Percentiles rank a stretch among this genome's conserved stretches.
phyloP scores from a whole-genome alignment of 805 yeast species.

The Pichia kluyveri region DNA sequence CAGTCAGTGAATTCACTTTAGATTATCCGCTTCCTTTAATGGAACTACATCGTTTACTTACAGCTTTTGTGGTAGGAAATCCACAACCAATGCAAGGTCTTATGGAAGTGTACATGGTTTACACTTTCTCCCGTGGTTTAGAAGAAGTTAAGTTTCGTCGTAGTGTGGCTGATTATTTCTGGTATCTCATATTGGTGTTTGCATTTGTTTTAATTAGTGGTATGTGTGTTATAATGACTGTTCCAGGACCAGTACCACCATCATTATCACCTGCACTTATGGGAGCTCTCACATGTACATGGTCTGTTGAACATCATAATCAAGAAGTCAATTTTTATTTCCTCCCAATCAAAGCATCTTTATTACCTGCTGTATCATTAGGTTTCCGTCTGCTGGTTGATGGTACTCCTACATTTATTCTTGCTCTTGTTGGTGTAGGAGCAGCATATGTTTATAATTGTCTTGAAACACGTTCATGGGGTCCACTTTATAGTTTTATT shows the following conservation, averaged over 20 bases:
- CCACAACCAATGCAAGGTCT: conserved; percentile 35
- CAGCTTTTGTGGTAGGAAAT: conserved; percentile 39
- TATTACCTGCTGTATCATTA: conserved; percentile 36
- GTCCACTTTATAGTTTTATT: conserved; percentile 30
- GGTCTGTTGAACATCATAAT: conserved; percentile 51
- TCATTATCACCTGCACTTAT: conserved; percentile 32
- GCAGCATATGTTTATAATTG: conserved; percentile 57
- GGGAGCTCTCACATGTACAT: conserved; percentile 49
- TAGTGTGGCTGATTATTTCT: conserved; percentile 46
- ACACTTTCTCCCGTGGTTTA: conserved; percentile 46
- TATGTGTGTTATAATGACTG: conserved; percentile 17
- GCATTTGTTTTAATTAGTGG: conserved; percentile 32
- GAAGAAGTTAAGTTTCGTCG: conserved; percentile 42
- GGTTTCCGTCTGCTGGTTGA: conserved; percentile 37
- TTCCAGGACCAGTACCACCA: conserved; percentile 17
- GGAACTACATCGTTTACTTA: conserved; percentile 39
- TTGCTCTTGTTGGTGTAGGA: conserved; percentile 40
- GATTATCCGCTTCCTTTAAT: conserved; percentile 26
- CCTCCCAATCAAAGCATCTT: conserved; percentile 46
- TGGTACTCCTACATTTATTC: conserved; percentile 32
- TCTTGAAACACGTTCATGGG: conserved; percentile 47
- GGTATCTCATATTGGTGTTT: conserved; percentile 41
- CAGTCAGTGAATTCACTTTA: conserved; percentile 18
- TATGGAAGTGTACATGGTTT: conserved; percentile 48
- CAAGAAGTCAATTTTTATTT: conserved; percentile 43